Conservation (phyloP, 352 stramenopile species). For the Phytopythium helicoides region DNA sequence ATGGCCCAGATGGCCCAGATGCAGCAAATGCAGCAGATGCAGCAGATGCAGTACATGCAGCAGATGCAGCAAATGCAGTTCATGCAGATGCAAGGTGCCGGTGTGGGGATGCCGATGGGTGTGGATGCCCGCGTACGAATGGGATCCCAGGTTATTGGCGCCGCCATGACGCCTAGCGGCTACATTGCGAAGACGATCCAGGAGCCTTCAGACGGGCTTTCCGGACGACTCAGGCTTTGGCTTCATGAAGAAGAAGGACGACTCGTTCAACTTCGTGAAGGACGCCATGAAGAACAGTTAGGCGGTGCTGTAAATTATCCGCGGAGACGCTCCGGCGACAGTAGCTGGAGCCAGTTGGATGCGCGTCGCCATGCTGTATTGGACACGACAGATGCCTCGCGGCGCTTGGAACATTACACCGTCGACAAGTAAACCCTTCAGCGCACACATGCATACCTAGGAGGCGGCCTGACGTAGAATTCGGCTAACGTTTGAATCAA, state of each 20-base stretch:
- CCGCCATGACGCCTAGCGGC: slow-evolving; percentile 77
- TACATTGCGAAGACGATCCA: slow-evolving; percentile 90
- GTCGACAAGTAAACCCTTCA: slow-evolving; percentile 1
- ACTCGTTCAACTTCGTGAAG: slow-evolving; percentile 90
- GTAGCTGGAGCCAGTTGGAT: slow-evolving; percentile 25
- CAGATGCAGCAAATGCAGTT: slow-evolving; percentile 75
- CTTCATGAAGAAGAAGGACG: slow-evolving; percentile 88
- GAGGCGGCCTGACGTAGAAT: too few relatives aligned
- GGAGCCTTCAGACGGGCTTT: slow-evolving; percentile 69
- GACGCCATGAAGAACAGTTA: slow-evolving; percentile 89
- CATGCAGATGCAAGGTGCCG: slow-evolving; percentile 56
- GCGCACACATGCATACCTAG: too few relatives aligned
- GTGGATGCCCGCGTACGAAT: slow-evolving; percentile 18
- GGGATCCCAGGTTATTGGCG: slow-evolving; percentile 77
- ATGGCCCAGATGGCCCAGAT: slow-evolving; percentile 46
- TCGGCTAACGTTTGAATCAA: too few relatives aligned
- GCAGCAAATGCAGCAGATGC: slow-evolving; percentile 66
- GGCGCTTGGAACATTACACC: slow-evolving; percentile 6
- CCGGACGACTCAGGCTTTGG: slow-evolving; percentile 67
- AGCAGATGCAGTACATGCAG: slow-evolving; percentile 70
- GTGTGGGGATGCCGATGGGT: slow-evolving; percentile 25
- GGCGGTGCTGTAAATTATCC: slow-evolving; percentile 57
- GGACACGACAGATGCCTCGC: slow-evolving; percentile 5
- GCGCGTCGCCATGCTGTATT: slow-evolving; percentile 1
- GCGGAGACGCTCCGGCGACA: slow-evolving; percentile 21